Evolutionary conservation across 1,139 yeast genomes (phyloP), one percentile per base, ranked within the genome.

Genomic region (Spathaspora jeffriesii): DNA sequence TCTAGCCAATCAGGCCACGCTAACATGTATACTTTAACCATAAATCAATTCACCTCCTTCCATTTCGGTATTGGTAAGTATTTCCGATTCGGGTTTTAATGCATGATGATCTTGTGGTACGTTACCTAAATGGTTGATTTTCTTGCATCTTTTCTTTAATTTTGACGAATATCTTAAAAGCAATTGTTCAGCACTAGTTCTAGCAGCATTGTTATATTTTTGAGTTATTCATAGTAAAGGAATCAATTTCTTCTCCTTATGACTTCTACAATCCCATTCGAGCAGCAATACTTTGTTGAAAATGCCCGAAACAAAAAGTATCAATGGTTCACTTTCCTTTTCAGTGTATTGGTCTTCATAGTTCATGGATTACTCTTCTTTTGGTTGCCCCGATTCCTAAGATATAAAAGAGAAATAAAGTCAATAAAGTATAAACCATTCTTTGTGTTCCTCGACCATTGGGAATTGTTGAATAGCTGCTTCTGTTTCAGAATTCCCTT

Each of bases 331-430:
- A 57, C 67, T 11, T 69, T 69, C 49, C 63, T 61, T 0, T 43
- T 70, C 17, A 59, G 66, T 10, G 34, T 73, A 5, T 17, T 57
- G 1, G 48, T 64, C 2, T 59, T 76, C 13, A 46, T 63, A 0
- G 27, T 64, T 4, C 75, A 77, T 60, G 82, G 82, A 4, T 11
- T 73, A 2, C 22, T 75, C 1, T 73, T 75, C 56, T 66, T 67
- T 47, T 74, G 79, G 78, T 57, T 73, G 4, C 80, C 79, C 6
- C 56, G 61, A 31, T 49, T 42, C 27, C 43, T 61, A 10, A 52
- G 65, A 47, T 31, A 40, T 2, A 53, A 53, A 28, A 48, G 66
- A 43, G 43, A 43, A 11, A 42, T 46, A 7, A 43, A 49, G n/a
- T 37, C 57, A n/a, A 40, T 53, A 9, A 48, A 46, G 18, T 52